Conservation (phyloP, 805 yeast species). For the Pichia pseudocactophila region DNA sequence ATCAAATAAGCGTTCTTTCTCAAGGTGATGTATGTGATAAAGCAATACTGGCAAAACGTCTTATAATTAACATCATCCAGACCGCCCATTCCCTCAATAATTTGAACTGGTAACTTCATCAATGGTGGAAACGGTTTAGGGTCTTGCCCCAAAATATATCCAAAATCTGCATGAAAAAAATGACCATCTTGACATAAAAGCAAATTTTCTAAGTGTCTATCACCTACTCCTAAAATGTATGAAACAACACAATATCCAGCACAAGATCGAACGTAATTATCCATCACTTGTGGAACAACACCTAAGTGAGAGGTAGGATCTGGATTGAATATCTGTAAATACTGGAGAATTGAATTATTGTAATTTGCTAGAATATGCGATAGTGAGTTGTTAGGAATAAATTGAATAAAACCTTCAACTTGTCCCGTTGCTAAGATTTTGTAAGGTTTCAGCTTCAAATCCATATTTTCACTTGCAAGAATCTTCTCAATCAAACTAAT, state of each 20-base stretch:
- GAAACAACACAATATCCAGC: conserved; percentile 98
- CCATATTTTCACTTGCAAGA: conserved; percentile 81
- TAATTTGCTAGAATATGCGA: conserved; percentile 66
- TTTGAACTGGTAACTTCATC: conserved; percentile 95
- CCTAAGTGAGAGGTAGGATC: conserved; percentile 37
- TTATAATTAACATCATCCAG: conserved; percentile 75
- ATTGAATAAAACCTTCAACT: conserved; percentile 86
- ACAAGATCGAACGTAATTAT: conserved; percentile 86
- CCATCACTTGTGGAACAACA: conserved; percentile 67
- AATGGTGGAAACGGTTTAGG: conserved; percentile 98
- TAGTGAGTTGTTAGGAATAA: conserved; percentile 86
- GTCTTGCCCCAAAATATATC: conserved; percentile 91
- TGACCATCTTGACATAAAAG: conserved; percentile 69
- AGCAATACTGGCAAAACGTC: conserved; percentile 85
- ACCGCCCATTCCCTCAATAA: conserved; percentile 98
- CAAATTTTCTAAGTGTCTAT: conserved; percentile 88
- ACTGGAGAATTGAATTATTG: conserved; percentile 68
- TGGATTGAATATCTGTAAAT: conserved; percentile 56
- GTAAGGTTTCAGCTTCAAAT: conserved; percentile 80
- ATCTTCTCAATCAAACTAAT: conserved; percentile 85
- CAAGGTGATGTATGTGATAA: conserved; percentile 84
- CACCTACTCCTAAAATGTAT: conserved; percentile 92
- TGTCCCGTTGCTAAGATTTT: conserved; percentile 85
- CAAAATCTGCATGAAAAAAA: conserved; percentile 97
- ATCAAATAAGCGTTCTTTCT: conserved; percentile 86